These are phyloP conservation scores for Piloderma croceum DNA, from an alignment of 768 basidiomycete species.

Conservation along the genomic window DNA sequence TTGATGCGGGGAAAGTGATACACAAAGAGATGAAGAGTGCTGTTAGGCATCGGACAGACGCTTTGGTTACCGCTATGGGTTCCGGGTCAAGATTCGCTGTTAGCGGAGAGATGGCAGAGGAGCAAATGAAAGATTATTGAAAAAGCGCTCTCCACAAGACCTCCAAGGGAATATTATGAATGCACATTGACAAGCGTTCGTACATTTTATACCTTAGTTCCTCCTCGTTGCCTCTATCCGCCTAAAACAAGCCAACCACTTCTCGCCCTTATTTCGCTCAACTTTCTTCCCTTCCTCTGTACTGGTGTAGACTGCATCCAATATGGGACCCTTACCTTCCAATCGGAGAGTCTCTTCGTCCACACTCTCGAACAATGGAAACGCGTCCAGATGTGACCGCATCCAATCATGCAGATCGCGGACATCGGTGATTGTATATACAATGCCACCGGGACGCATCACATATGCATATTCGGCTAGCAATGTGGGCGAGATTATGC, in stretches of 20 bases:
- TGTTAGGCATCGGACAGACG: slow-evolving; percentile 55
- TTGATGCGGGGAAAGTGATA: slow-evolving; percentile 70
- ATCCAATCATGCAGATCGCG: slow-evolving; percentile 94
- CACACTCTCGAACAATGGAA: slow-evolving; percentile 82
- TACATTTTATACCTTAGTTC: background rate
- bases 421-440: slow-evolving; percentile 98
- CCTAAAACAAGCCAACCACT: slow-evolving; percentile 89
- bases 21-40: slow-evolving; percentile 80
- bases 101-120: slow-evolving; percentile 19
- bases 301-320: slow-evolving; percentile 77
- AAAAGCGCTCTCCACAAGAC: slow-evolving; percentile 1
- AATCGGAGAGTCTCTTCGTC: slow-evolving; percentile 70
- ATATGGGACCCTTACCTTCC: slow-evolving; percentile 67
- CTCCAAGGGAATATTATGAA: background rate
- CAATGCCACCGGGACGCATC: slow-evolving; percentile 85
- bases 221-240: slow-evolving; percentile 28
- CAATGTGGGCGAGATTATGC: slow-evolving; percentile 96
- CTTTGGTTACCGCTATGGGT: slow-evolving; percentile 60
- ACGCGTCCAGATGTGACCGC: slow-evolving; percentile 78
- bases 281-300: slow-evolving; percentile 99
- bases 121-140: slow-evolving; percentile 35
- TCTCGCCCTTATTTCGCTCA: slow-evolving; percentile 82
- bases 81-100: slow-evolving; percentile 31
- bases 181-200: background rate
- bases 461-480: slow-evolving; percentile 96